Evolutionary conservation across 495 filamentous ascomycete species (phyloP).

Genomic region (Hypomontagnella submonticulosa): DNA sequence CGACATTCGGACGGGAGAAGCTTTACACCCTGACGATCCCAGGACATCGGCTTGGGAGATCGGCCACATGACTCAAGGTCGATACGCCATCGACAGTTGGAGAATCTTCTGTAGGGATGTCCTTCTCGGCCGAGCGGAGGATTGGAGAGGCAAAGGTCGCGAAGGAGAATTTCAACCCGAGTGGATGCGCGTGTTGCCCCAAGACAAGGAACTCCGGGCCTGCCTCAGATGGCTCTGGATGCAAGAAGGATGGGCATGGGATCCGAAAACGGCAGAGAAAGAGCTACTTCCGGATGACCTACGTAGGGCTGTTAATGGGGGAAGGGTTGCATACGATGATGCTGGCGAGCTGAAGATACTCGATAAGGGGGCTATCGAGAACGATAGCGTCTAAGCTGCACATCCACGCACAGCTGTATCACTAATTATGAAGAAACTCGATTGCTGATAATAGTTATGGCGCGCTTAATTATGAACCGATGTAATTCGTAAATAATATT

Average conservation of each 20-base stretch:
- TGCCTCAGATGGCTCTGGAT: slow-evolving; percentile 93
- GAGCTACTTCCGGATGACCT: slow-evolving; percentile 65
- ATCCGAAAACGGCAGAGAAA: slow-evolving; percentile 74
- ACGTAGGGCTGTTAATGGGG: slow-evolving; percentile 67
- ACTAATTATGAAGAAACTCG: no score
- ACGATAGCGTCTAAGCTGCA: no score
- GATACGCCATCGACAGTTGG: slow-evolving; percentile 92
- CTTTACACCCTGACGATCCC: slow-evolving; percentile 44
- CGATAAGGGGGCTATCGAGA: not conserved
- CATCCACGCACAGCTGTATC: no score
- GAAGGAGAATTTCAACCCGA: slow-evolving; percentile 68
- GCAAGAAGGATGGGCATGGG: slow-evolving; percentile 85
- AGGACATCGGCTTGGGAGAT: slow-evolving; percentile 76
- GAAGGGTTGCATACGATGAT: slow-evolving; percentile 72
- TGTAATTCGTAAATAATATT: not conserved
- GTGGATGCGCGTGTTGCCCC: slow-evolving; percentile 87
- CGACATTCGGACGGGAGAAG: slow-evolving; percentile 64
- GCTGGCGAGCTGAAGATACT: slow-evolving; percentile 59
- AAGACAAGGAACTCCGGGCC: slow-evolving; percentile 89
- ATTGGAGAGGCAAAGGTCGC: slow-evolving; percentile 67
- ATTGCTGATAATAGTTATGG: not conserved
- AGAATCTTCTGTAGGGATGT: slow-evolving; percentile 91
- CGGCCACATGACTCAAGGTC: slow-evolving; percentile 85
- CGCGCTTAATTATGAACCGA: not conserved
- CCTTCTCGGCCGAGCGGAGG: slow-evolving; percentile 68